Base-by-base conservation (phyloP, 2,329 filamentous ascomycete species). In the Beauveria rudraprayagi region DNA sequence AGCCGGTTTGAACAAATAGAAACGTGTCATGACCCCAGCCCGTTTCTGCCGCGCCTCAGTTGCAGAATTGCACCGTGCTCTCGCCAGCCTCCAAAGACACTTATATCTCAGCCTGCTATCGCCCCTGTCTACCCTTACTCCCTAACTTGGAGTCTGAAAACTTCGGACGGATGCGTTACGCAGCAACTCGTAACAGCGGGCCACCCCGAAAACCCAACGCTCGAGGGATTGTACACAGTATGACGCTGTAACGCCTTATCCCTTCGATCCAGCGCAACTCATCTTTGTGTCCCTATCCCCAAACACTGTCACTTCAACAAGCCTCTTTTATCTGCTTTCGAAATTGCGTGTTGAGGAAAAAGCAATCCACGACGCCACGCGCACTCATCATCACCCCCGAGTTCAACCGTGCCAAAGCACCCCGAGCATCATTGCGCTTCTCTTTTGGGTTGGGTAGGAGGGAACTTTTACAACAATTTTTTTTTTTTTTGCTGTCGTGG, bases 11-110 rank as follows among this genome's bases (percentile, higher is more conserved):
- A 44, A 47, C n/a, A 53, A 24, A 53, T 53, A 48, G 56, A 40
- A 60, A 60, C 40, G 56, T 60, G 56, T 53, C 56, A 60, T 53
- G 40, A 26, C 40, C 56, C 47, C 43, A 51, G 47, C 56, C 34
- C 22, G 30, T 17, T 44, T 40, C 40, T 60, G 56, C 37, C 30
- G 47, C 56, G 56, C 26, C 47, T 19, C 17, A 60, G 56, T 53
- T 53, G 40, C 47, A 60, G 56, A 22, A 30, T 60, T 41, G 48
- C 56, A 19, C 48, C 34, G 7, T 22, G 26, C 34, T 60, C 10
- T 34, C 47, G 28, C 30, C 56, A 9, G 26, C 28, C 34, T 52
- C 47, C 5, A 26, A 17, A 17, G 17, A 9, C 56, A 58, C 46
- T 30, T 60, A 60, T 60, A 60, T 60, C 37, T 53, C 24, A 3